Conservation (phyloP, 345 rosid genomes). For the Rhodamnia argentea region DNA sequence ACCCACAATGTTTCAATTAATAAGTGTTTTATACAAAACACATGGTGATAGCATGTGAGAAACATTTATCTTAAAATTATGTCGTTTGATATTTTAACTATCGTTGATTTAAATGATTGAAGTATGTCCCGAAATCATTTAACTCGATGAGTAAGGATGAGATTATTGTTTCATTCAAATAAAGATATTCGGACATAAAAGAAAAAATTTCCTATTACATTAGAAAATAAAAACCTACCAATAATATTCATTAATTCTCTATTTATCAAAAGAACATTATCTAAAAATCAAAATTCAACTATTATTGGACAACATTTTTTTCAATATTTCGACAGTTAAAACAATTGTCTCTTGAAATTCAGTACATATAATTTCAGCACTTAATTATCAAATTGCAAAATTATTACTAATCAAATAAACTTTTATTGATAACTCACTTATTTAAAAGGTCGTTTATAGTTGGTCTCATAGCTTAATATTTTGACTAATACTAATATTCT, state of each 20-base stretch:
- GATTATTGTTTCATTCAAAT: background rate
- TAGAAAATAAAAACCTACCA: background rate
- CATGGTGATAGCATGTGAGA: too few relatives aligned
- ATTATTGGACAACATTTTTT: accelerated
- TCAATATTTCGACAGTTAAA: background rate
- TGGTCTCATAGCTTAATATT: background rate
- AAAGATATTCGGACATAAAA: background rate
- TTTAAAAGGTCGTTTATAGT: background rate
- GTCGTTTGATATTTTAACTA: background rate
- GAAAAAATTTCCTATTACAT: background rate
- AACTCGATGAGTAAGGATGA: background rate
- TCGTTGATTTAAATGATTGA: background rate
- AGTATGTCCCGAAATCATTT: background rate
- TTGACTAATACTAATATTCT: background rate
- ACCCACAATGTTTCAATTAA: too few relatives aligned
- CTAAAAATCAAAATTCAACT: background rate
- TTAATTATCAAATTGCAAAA: background rate
- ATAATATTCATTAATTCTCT: background rate
- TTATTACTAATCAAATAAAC: background rate
- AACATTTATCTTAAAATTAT: too few relatives aligned
- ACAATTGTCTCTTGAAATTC: background rate
- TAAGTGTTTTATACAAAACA: too few relatives aligned
- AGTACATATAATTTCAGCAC: background rate
- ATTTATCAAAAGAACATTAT: background rate
- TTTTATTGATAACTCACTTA: background rate